Conservation (phyloP, 129 eudicot species). For the Lactuca saligna region DNA sequence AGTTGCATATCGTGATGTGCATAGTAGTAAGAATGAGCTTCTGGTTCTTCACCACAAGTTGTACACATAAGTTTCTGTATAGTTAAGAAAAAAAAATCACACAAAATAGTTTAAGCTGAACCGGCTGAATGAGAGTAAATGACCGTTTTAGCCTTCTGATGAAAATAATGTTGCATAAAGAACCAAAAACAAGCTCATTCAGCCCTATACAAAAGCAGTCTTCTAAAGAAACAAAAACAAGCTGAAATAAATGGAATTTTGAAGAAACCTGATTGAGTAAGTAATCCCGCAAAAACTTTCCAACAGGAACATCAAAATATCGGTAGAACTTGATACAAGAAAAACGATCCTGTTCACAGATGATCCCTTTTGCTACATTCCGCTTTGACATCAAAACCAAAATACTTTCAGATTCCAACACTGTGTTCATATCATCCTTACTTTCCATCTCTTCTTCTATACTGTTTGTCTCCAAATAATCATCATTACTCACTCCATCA, state of each 20-base stretch:
- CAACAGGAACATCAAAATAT: conserved; percentile 80
- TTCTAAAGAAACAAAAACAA: too few relatives aligned
- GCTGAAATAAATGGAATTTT: too few relatives aligned
- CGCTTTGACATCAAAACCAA: conserved; percentile 80
- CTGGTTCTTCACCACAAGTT: conserved; percentile 67
- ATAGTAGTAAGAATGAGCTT: conserved; percentile 75
- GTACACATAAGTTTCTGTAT: conserved; percentile 63
- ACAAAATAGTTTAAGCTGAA: neutral
- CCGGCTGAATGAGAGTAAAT: too few relatives aligned
- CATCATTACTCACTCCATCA: conserved; percentile 1
- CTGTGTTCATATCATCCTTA: conserved; percentile 55
- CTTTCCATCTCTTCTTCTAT: conserved; percentile 38
- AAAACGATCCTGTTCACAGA: conserved; percentile 84
- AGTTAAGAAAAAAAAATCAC: neutral
- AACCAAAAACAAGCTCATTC: too few relatives aligned
- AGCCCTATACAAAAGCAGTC: neutral
- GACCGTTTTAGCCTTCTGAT: too few relatives aligned
- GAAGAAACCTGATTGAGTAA: conserved; percentile 74
- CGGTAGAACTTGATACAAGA: conserved; percentile 86
- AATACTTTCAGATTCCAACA: conserved; percentile 80
- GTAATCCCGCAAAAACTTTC: conserved; percentile 70
- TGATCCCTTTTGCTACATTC: conserved; percentile 58
- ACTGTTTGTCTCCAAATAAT: conserved; percentile 23
- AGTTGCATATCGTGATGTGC: conserved; percentile 87
- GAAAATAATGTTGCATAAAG: too few relatives aligned